Evolutionary conservation across 352 stramenopile species (phyloP).

Genomic region (Elongisporangium anandrum): DNA sequence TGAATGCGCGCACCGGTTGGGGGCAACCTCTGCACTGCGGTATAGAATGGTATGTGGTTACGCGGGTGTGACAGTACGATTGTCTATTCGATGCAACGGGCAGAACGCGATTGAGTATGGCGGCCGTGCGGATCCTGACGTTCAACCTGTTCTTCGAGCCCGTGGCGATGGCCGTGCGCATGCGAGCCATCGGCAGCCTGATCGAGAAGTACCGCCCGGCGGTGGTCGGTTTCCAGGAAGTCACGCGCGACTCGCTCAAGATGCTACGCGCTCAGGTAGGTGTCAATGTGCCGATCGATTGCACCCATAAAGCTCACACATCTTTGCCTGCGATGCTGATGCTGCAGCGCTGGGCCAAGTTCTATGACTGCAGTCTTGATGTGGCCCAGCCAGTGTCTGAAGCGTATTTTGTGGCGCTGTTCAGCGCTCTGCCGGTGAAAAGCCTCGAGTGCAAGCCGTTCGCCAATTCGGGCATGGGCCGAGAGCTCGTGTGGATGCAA

Average conservation of each 20-base stretch:
- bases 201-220: constrained; percentile 49
- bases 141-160: constrained; percentile 80
- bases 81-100: too few relatives aligned
- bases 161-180: constrained; percentile 45
- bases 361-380: constrained; percentile 80
- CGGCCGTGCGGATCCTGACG: constrained; percentile 48
- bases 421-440: constrained; percentile 65
- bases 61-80: too few relatives aligned
- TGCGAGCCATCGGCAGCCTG: constrained; percentile 51
- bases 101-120: too few relatives aligned
- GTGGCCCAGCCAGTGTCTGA: constrained; percentile 58
- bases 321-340: background rate
- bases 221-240: constrained; percentile 74
- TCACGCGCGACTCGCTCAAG: constrained; percentile 54
- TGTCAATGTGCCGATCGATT: background rate
- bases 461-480: constrained; percentile 64
- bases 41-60: too few relatives aligned
- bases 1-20: too few relatives aligned
- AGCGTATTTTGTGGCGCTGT: constrained; percentile 76
- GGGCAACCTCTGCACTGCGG: too few relatives aligned
- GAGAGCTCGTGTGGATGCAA: constrained; percentile 58
- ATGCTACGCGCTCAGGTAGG: constrained; percentile 43
- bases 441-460: constrained; percentile 62
- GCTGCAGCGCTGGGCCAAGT: constrained; percentile 44
- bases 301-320: too few relatives aligned